Conservation (phyloP, 1,139 yeast genomes). For the Taphrina pruni region DNA sequence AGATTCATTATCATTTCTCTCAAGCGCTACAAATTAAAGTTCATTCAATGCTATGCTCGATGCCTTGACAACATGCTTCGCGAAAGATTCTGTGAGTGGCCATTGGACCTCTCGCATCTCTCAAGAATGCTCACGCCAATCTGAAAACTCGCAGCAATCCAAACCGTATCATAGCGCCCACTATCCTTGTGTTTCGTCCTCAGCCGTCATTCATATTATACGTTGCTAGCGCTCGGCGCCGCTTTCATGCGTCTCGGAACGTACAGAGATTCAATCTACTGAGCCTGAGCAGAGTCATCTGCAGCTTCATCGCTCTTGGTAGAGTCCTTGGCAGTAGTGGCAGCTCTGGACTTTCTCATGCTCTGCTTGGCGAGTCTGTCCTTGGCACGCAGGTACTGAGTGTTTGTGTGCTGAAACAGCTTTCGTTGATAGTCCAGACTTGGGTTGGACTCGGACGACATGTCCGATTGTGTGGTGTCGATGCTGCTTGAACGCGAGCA, state of each 20-base stretch:
- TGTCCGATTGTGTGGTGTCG: not conserved
- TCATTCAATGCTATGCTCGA: not conserved
- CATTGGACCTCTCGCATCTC: not conserved
- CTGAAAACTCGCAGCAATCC: too few relatives aligned
- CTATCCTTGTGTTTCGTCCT: too few relatives aligned
- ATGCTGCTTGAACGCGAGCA: conserved; percentile 27
- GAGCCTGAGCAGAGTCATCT: not conserved
- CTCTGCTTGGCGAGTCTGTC: conserved; percentile 39
- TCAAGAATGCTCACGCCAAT: not conserved
- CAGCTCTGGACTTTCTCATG: conserved; percentile 14
- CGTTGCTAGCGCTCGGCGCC: too few relatives aligned
- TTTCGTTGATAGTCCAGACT: conserved; percentile 21
- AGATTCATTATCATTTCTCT: conserved; percentile 1
- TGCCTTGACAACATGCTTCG: not conserved
- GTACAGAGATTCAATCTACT: too few relatives aligned
- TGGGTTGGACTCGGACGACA: conserved; percentile 10
- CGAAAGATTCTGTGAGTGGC: not conserved
- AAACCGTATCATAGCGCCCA: too few relatives aligned
- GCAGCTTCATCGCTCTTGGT: conserved; percentile 2
- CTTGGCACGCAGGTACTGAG: conserved; percentile 38
- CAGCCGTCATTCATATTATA: too few relatives aligned
- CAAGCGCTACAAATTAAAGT: not conserved
- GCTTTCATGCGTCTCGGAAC: too few relatives aligned
- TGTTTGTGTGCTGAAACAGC: conserved; percentile 33
- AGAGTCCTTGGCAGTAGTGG: conserved; percentile 6